phyloP scores from a whole-genome alignment of 2,329 filamentous ascomycete genomes.

The Chaetomium sp. region DNA sequence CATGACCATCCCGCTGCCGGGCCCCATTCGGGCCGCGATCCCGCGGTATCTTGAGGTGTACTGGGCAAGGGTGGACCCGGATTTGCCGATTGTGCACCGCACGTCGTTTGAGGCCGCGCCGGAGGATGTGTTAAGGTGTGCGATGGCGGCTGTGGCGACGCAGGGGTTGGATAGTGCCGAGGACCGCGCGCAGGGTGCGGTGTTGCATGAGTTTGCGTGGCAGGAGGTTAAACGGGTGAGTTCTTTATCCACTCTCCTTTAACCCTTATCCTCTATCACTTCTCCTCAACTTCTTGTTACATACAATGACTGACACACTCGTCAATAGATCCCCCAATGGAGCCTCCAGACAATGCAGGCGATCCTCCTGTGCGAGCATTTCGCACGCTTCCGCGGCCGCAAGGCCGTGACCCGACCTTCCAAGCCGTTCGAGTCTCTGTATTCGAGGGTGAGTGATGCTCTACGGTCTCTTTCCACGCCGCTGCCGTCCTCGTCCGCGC shows the following conservation, averaged over 20 bases:
- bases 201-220: conserved; percentile 46
- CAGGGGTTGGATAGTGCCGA: conserved; percentile 44
- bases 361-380: conserved; percentile 49
- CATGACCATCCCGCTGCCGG: conserved; percentile 31
- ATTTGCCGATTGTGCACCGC: conserved; percentile 47
- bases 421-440: conserved; percentile 43
- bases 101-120: conserved; percentile 36
- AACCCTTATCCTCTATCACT: neutral
- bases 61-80: conserved; percentile 45
- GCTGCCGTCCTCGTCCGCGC: conserved; percentile 10
- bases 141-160: conserved; percentile 52
- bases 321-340: conserved; percentile 41
- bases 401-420: conserved; percentile 43
- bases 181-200: conserved; percentile 43
- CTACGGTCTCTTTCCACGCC: conserved; percentile 28
- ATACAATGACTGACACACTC: conserved; percentile 13
- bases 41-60: conserved; percentile 47
- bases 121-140: conserved; percentile 43
- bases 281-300: neutral
- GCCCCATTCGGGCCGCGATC: conserved; percentile 36
- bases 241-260: conserved; percentile 13
- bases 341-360: conserved; percentile 46
- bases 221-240: conserved; percentile 46
- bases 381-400: conserved; percentile 48
- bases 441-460: conserved; percentile 45